Percentiles rank a stretch among this genome's conserved stretches.
These are phyloP conservation scores for Erigeron canadensis DNA, from an alignment of 129 eudicot genomes.

Conservation along the genomic window DNA sequence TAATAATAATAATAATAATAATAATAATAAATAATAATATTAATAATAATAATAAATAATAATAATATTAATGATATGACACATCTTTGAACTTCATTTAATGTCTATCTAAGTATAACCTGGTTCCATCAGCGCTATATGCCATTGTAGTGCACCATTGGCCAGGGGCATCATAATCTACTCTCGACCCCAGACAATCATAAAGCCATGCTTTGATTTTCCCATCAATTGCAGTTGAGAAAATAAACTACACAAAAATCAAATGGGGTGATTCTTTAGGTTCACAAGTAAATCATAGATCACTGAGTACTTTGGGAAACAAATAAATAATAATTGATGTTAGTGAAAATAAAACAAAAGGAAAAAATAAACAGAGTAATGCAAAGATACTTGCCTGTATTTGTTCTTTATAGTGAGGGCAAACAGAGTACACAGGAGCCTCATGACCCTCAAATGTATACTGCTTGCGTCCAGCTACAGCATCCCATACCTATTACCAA, in stretches of 20 bases:
- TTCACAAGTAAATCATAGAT: no score
- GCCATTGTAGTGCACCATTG: conserved; percentile 88
- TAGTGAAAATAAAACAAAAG: neutral
- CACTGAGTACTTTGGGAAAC: no score
- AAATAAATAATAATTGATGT: neutral
- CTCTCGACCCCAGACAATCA: conserved; percentile 79
- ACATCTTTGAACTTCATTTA: neutral
- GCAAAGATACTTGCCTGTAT: conserved; percentile 47
- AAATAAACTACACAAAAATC: conserved; percentile 58
- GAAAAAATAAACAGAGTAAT: neutral
- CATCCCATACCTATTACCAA: conserved; percentile 81
- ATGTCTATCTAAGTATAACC: conserved; percentile 39
- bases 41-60: neutral
- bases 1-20: no score
- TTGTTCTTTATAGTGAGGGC: conserved; percentile 78
- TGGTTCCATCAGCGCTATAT: conserved; percentile 77
- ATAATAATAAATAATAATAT: no score
- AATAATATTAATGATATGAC: neutral
- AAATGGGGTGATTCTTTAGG: neutral
- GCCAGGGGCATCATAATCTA: conserved; percentile 91
- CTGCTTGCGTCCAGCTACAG: conserved; percentile 66
- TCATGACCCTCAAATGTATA: conserved; percentile 87
- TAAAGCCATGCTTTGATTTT: conserved; percentile 88
- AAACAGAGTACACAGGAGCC: conserved; percentile 88
- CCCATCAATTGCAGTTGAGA: conserved; percentile 82